Evolutionary conservation across 1,139 yeast species (phyloP), one percentile per base, ranked within the genome.

Genomic region (Candida sp.): DNA sequence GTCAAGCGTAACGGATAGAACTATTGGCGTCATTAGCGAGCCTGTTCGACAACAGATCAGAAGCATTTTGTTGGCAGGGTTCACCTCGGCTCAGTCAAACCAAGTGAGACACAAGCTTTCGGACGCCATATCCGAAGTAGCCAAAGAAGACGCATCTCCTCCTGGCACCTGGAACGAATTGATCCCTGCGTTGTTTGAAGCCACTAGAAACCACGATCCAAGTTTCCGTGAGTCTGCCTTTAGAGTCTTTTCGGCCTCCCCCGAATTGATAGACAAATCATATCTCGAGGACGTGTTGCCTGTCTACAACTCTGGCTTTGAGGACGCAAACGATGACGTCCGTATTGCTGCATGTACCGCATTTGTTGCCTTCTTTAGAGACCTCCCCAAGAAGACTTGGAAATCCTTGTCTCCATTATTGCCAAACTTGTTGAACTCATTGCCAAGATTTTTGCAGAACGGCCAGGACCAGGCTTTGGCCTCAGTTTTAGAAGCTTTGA

Each of bases 61-160:
- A 60, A 61, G 75, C 12, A 76, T 83, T 35, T 79, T 94, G 46
- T 77, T 93, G 58, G 80, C 80, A 50, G 98, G 98, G 9, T 90
- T 94, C 59, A 67, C 81, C 5, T 66, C 85, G 3, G 86, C 79
- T 50, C 86, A 80, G 52, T 75, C 88, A 25, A 83, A 83, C 54
- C 83, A 80, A 56, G 93, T 92, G 35, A 86, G 98, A 66, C 98
- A 93, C 68, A 94, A 94, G 66, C 77, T 94, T 49, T 86, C 97
- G 4, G 99, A 94, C 73, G 96, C 97, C 4, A 89, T 94, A 51
- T 90, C 98, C 1, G 98, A 93, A 68, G 84, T 94, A 40, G 96
- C 97, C 3, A 86, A 84, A 59, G 85, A 80, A 45, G 90, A 85
- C 59, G 74, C 73, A 9, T 66, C 75, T 4, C 76, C 76, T 12